Evolutionary conservation across 2,329 filamentous ascomycete genomes (phyloP).

Genomic region (Beauveria sp.): DNA sequence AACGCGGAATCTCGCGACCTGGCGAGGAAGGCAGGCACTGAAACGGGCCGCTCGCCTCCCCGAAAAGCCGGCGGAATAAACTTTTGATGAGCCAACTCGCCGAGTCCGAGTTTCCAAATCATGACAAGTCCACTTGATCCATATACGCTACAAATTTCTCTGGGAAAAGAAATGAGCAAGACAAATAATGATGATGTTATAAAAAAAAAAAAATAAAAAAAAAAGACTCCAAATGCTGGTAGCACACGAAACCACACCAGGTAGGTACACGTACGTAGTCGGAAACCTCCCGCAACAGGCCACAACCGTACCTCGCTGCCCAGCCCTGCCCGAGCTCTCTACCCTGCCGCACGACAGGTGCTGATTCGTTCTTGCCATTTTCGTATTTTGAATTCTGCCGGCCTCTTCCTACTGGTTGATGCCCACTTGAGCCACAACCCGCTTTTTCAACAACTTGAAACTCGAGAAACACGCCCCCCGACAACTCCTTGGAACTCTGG

Average conservation of each 20-base stretch:
- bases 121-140: neutral
- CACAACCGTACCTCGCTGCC: no score
- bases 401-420: neutral
- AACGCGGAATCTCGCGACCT: neutral
- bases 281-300: no score
- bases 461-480: conserved; percentile 5
- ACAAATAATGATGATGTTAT: neutral
- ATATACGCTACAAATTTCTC: neutral
- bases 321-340: no score
- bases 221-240: neutral
- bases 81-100: neutral
- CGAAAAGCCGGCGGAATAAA: neutral
- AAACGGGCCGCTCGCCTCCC: neutral
- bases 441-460: conserved; percentile 5
- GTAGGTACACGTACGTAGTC: neutral
- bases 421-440: conserved; percentile 1
- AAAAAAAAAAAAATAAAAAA: neutral
- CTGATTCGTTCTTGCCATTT: neutral
- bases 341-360: no score
- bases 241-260: neutral
- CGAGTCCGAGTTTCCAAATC: neutral
- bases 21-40: neutral
- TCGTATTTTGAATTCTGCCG: neutral
- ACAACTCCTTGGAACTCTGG: conserved; percentile 9
- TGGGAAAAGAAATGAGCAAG: no score